phyloP scores from a whole-genome alignment of 106 monocot genomes.

The Allium fistulosum region DNA sequence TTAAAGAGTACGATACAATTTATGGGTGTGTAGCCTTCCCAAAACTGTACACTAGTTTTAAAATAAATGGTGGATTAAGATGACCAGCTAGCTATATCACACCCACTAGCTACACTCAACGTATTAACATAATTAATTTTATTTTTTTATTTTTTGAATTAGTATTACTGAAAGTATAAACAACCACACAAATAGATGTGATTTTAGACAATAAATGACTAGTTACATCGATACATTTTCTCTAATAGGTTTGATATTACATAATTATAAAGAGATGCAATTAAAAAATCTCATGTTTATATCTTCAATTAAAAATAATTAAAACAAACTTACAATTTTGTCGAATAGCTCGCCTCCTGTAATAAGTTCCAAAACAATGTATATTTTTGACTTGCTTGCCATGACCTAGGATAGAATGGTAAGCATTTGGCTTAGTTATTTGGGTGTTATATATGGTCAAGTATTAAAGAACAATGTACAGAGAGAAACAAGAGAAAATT shows the following conservation, averaged over 20 bases:
- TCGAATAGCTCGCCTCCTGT: constrained; percentile 90
- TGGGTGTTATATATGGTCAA: not conserved
- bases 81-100: no score
- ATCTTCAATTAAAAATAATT: not conserved
- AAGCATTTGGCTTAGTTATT: not conserved
- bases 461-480: not conserved
- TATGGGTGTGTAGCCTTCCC: no score
- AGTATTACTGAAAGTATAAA: not conserved
- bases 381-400: constrained; percentile 91
- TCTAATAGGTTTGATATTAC: not conserved
- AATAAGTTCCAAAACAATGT: constrained; percentile 79
- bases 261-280: not conserved
- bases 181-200: no score
- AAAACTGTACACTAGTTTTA: no score
- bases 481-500: not conserved
- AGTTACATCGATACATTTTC: no score
- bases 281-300: not conserved
- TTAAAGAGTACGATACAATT: not conserved
- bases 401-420: constrained; percentile 41
- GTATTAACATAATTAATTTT: not conserved
- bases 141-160: not conserved
- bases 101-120: not conserved
- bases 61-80: no score
- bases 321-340: constrained; percentile 67
- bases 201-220: no score